Base-by-base conservation (phyloP, 495 filamentous ascomycete genomes). In the Saxophila tyrrhenica region DNA sequence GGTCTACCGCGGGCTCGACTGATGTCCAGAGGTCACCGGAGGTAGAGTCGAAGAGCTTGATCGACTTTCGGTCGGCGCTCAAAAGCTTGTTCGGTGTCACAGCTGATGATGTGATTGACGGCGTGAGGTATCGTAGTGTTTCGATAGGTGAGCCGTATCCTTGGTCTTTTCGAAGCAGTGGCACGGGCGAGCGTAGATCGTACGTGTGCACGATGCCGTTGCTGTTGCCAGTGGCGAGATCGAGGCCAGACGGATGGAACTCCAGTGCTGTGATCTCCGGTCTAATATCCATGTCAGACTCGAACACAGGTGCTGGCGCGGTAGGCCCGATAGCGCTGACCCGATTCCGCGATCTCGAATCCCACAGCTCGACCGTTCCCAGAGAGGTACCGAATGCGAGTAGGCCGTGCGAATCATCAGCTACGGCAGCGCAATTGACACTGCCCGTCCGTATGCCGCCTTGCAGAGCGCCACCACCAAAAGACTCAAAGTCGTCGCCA, bases 311-410 rank as follows among this genome's bases (percentile, higher is more conserved):
- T 9, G 69, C 67, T 9, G 80, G 72, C 3, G 7, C 39, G 11
- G 68, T 65, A 20, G 58, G 63, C 0, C 67, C 61, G 2, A 99
- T 72, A 20, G 89, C 73, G 21, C 86, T 89, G n/a, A 92, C 82
- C 24, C 89, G 77, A 52, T 80, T 82, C 64, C 87, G 84, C 51
- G 82, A 84, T 57, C 94, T 76, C 2, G 89, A 77, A 65, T 99
- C 94, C 85, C 87, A 99, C 58, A 97, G 89, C 59, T 97, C 94
- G 25, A 97, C 89, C 5, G 89, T 94, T n/a, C 94, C 91, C 39
- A 87, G 70, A 1, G 86, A 86, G n/a, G 94, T 97, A 29, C 94
- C 94, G 62, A 99, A 97, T 0, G 94, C 89, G 42, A 91, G 75
- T 11, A 99, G 75, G 41, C 89, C 89, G 66, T 99, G 94, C 41